Evolutionary conservation across 352 stramenopile species (phyloP), one percentile per base, ranked within the genome.

Genomic region (Pythium monospermum): DNA sequence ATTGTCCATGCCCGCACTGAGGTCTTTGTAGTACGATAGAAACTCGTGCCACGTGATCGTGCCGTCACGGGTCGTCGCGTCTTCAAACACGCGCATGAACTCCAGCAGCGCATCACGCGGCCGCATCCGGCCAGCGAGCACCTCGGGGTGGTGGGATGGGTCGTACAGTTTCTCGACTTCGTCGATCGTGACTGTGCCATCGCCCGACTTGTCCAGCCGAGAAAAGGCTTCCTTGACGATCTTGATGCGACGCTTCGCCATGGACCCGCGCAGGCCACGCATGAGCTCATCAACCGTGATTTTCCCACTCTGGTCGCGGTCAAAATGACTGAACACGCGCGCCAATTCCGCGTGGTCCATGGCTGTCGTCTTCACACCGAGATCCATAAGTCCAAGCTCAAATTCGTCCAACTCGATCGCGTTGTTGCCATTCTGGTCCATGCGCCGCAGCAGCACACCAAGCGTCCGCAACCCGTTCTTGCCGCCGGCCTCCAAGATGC

Each of bases 241-340:
- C 50, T 85, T 60, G 45, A 94, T 76, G 3, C 91, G 67, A 23
- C 77, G 64, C 57, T 94, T 84, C 25, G 58, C 53, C 71, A 98
- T 91, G 1, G 74, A 63, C 21, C 83, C 76, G 32, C 85, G 68
- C 18, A 97, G 66, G 3, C 80, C 87, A 21, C 85, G 75, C 51
- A 97, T 71, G 28, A 98, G 87, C 54, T 97, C 91, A 25, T 94
- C 76, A 19, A 94, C 70, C 6, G 82, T 91, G 52, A 97, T 87
- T 25, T 71, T 76, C 12, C 87, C 88, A 48, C 80, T 92, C 37
- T 70, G 50, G 53, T 96, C 85, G 30, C 65, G 52, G 61, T 97
- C 90, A 33, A 96, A 95, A 50, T 68, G 69, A 2, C 68, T 53
- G 41, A 96, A 94, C 0, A 78, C 65, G 18, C 61, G 66, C 18